Percentiles rank a stretch among this genome's conserved stretches.
Conservation (phyloP, 495 filamentous ascomycete genomes). For the Letharia lupina region DNA sequence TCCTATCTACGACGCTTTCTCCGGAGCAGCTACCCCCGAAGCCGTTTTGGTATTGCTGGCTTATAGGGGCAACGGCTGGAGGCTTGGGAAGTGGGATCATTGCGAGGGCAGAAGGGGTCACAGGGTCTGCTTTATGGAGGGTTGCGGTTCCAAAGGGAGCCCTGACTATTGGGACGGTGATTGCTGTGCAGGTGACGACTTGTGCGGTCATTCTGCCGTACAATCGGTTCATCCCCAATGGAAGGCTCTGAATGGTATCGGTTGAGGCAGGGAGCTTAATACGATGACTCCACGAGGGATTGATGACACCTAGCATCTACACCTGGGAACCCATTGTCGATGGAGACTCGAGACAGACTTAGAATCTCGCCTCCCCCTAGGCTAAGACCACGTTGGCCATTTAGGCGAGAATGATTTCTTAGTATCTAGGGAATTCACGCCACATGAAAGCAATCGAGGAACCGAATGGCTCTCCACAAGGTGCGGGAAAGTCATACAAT, state of each 20-base stretch:
- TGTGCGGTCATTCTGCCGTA: background rate
- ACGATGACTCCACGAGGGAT: background rate
- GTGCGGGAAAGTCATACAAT: background rate
- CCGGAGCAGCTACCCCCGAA: slow-evolving; percentile 8
- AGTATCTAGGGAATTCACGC: background rate
- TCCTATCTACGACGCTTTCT: slow-evolving; percentile 9
- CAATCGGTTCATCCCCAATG: background rate
- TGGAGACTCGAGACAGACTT: background rate
- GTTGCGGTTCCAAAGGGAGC: slow-evolving; percentile 5
- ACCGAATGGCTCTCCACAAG: background rate
- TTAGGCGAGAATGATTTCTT: background rate
- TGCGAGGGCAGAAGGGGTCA: slow-evolving; percentile 3
- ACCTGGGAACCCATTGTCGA: background rate
- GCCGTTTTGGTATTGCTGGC: slow-evolving; percentile 14
- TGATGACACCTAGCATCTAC: background rate
- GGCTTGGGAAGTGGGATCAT: slow-evolving; percentile 12
- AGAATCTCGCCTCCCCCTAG: background rate
- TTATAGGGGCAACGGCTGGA: slow-evolving; percentile 1
- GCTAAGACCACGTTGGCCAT: background rate
- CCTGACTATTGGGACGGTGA: slow-evolving; percentile 5
- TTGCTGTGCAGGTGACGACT: slow-evolving; percentile 14
- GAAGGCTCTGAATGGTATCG: background rate
- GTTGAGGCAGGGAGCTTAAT: background rate
- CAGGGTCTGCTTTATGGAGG: slow-evolving; percentile 3
- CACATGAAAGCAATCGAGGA: background rate